Conservation (phyloP, 2,329 filamentous ascomycete species). For the Aureobasidium melanogenum region DNA sequence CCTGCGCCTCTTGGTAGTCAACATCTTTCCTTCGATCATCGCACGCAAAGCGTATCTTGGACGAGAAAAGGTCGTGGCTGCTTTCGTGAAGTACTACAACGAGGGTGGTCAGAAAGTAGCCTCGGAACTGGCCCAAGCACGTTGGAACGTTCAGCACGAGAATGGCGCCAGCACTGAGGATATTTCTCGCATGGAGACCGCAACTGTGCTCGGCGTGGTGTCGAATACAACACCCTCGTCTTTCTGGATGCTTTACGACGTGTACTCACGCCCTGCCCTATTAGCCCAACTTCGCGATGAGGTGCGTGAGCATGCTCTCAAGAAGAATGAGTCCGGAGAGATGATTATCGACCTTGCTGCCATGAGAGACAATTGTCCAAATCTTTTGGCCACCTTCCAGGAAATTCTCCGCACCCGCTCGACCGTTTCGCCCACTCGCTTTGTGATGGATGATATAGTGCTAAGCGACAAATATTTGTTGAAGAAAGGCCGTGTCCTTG, state of each 20-base stretch:
- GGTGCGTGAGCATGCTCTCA: constrained; percentile 18
- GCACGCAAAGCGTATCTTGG: constrained; percentile 31
- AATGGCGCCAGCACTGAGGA: constrained; percentile 16
- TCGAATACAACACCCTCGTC: constrained; percentile 31
- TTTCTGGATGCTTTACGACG: constrained; percentile 32
- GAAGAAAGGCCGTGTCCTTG: constrained; percentile 33
- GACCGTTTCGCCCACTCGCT: constrained; percentile 30
- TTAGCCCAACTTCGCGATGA: constrained; percentile 27
- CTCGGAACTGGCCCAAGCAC: constrained; percentile 19
- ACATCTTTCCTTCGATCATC: constrained; percentile 27
- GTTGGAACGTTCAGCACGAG: constrained; percentile 14
- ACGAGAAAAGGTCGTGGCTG: constrained; percentile 23
- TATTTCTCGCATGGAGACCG: constrained; percentile 21
- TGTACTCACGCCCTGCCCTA: constrained; percentile 28
- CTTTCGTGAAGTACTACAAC: constrained; percentile 23
- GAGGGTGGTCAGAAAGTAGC: constrained; percentile 17
- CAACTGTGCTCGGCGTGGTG: constrained; percentile 27
- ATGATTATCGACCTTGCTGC: constrained; percentile 26
- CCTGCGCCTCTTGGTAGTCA: constrained; percentile 13
- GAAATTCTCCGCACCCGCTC: constrained; percentile 36
- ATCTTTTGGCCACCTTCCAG: constrained; percentile 29
- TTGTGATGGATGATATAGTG: constrained; percentile 33
- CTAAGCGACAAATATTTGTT: constrained; percentile 34
- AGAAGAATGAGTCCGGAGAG: constrained; percentile 21
- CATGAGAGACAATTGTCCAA: constrained; percentile 27